Percentiles rank a stretch among this genome's conserved stretches.
Evolutionary conservation across 1,284 basidiomycete species (phyloP).

Genomic region (Crucibulum parvulum): DNA sequence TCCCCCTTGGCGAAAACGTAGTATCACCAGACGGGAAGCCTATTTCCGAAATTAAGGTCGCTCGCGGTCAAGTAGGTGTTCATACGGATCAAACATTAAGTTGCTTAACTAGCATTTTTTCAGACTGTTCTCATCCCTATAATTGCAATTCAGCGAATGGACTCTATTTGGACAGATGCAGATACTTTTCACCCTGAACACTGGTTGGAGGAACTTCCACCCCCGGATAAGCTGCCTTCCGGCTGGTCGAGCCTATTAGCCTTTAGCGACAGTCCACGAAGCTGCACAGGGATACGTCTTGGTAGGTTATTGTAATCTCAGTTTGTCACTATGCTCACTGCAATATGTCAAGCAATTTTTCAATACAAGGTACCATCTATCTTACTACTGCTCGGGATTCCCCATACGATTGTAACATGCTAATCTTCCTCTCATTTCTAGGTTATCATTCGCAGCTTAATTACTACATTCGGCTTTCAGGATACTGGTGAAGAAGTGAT

Average conservation of each 20-base stretch:
- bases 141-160: conserved; percentile 5
- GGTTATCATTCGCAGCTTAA: too few species aligned
- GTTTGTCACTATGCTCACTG: neutral
- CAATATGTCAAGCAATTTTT: conserved; percentile 4
- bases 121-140: conserved; percentile 18
- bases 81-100: neutral
- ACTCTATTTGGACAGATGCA: conserved; percentile 33
- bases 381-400: too few species aligned
- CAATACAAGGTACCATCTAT: conserved; percentile 12
- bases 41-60: conserved; percentile 1
- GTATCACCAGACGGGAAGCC: conserved; percentile 8
- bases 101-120: neutral
- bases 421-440: too few species aligned
- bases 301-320: conserved; percentile 6
- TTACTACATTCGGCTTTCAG: too few species aligned
- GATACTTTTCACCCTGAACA: conserved; percentile 39
- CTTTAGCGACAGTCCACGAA: conserved; percentile 42
- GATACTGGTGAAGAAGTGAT: too few species aligned
- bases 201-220: conserved; percentile 30
- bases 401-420: too few species aligned
- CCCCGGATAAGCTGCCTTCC: conserved; percentile 23
- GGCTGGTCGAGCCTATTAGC: conserved; percentile 31
- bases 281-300: conserved; percentile 36
- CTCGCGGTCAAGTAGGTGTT: neutral
- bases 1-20: conserved; percentile 37